A percentile compares a stretch with the other conserved stretches of the same genome.
Conservation (phyloP, 2,329 filamentous ascomycete species). For the Penicillium hordei region DNA sequence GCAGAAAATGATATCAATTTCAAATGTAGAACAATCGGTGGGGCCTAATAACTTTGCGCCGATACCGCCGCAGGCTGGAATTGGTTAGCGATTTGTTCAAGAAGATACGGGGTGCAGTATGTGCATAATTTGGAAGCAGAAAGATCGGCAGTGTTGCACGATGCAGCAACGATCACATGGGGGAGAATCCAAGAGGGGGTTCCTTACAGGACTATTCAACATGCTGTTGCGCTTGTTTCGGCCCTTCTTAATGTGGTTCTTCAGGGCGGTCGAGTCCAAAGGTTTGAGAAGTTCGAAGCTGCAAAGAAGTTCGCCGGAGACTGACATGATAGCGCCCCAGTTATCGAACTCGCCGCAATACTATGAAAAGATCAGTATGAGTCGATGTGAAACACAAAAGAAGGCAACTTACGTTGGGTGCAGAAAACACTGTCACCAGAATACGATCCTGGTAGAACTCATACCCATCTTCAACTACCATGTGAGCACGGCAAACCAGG, state of each 20-base stretch:
- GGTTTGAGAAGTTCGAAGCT: conserved; percentile 97
- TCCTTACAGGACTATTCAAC: conserved; percentile 89
- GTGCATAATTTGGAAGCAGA: neutral
- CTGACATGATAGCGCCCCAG: conserved; percentile 98
- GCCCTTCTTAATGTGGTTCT: conserved; percentile 98
- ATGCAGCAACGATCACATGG: conserved; percentile 23
- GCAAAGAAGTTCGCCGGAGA: conserved; percentile 87
- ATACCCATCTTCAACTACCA: conserved; percentile 99
- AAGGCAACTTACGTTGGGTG: conserved; percentile 76
- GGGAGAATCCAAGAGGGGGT: conserved; percentile 17
- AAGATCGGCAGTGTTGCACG: conserved; percentile 26
- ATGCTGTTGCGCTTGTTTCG: conserved; percentile 92
- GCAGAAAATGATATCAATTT: conserved; percentile 11
- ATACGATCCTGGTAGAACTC: conserved; percentile 97
- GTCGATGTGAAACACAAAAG: neutral
- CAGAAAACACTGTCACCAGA: conserved; percentile 94
- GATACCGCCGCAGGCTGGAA: conserved; percentile 46
- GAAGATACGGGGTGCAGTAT: neutral
- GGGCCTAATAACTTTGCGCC: conserved; percentile 45
- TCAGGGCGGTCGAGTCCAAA: conserved; percentile 89
- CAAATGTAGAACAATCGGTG: conserved; percentile 4
- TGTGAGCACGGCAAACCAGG: conserved; percentile 93
- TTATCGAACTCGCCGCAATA: conserved; percentile 99
- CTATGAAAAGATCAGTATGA: conserved; percentile 48
- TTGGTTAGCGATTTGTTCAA: conserved; percentile 18